Evolutionary conservation across 192 early-diverging fungal genomes (phyloP).

Genomic region (Mortierella antarctica): DNA sequence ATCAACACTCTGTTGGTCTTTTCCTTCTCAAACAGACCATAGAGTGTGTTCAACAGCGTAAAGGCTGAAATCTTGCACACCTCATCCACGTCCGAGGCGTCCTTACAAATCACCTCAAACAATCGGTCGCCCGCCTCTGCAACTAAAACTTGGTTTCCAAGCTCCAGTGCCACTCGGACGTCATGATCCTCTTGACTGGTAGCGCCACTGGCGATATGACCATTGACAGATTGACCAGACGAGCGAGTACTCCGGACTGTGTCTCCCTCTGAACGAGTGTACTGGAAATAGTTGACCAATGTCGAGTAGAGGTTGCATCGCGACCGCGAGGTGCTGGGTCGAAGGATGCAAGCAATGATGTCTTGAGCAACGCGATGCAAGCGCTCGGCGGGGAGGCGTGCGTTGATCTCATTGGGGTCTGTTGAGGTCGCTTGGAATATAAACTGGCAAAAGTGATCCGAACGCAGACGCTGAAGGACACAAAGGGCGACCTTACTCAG

Average conservation of each 20-base stretch:
- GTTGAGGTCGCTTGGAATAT: constrained; percentile 62
- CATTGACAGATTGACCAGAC: not conserved
- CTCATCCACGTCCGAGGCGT: constrained; percentile 84
- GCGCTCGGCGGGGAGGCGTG: constrained; percentile 64
- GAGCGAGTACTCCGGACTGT: constrained; percentile 13
- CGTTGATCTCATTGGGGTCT: constrained; percentile 59
- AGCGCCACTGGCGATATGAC: not conserved
- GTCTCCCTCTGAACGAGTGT: constrained; percentile 54
- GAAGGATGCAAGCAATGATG: constrained; percentile 71
- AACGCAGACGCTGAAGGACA: constrained; percentile 65
- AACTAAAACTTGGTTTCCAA: constrained; percentile 61
- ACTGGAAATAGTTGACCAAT: constrained; percentile 78
- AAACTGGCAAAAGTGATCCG: constrained; percentile 65
- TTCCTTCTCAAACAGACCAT: constrained; percentile 59
- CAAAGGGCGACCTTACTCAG: constrained; percentile 68
- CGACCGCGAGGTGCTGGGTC: constrained; percentile 63
- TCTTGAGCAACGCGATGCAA: constrained; percentile 60
- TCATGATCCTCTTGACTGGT: not conserved
- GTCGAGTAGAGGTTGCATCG: constrained; percentile 87
- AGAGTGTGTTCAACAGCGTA: constrained; percentile 77
- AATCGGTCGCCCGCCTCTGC: constrained; percentile 73
- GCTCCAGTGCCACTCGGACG: constrained; percentile 45
- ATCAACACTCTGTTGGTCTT: constrained; percentile 59
- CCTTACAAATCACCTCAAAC: constrained; percentile 78
- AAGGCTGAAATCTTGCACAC: constrained; percentile 91